A percentile compares a stretch with the other conserved stretches of the same genome.
Conservation (phyloP, 225 moss, liverwort and hornwort species). For the Pseudisothecium myosuroides region DNA sequence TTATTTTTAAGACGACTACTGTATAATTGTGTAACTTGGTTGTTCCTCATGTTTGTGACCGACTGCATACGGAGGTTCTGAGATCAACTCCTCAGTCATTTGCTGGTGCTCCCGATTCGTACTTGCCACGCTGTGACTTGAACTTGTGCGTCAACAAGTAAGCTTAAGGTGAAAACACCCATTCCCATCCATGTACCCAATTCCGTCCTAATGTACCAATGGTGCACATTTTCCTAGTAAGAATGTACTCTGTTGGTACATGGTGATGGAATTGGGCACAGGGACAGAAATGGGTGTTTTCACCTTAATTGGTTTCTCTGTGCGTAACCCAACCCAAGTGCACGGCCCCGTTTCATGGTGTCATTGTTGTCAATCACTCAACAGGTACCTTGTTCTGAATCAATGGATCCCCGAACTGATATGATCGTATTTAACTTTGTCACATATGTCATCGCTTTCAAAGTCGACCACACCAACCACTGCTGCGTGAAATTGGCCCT, state of each 20-base stretch:
- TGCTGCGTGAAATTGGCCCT: not conserved
- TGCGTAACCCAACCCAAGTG: not conserved
- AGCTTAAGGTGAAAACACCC: too few species aligned
- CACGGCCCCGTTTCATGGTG: not conserved
- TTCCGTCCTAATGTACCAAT: too few species aligned
- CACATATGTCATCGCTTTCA: not conserved
- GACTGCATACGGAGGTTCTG: not conserved
- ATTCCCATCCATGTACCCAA: too few species aligned
- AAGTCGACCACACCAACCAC: not conserved
- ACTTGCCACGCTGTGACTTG: too few species aligned
- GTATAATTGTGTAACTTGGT: not conserved
- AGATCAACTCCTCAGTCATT: not conserved
- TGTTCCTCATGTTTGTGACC: not conserved
- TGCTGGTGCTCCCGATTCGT: not conserved
- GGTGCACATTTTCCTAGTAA: too few species aligned
- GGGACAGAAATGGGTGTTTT: too few species aligned
- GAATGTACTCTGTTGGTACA: too few species aligned
- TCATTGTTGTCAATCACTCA: constrained; percentile 1
- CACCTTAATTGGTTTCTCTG: not conserved
- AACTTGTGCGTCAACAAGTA: not conserved
- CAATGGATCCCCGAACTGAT: not conserved
- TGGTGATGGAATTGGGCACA: too few species aligned
- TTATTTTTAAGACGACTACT: too few species aligned
- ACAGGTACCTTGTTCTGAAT: not conserved
- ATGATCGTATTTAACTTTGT: not conserved